Percentiles rank a stretch among this genome's conserved stretches.
These are phyloP conservation scores for Pythium insidiosum DNA, from an alignment of 352 stramenopile genomes.

Conservation along the genomic window DNA sequence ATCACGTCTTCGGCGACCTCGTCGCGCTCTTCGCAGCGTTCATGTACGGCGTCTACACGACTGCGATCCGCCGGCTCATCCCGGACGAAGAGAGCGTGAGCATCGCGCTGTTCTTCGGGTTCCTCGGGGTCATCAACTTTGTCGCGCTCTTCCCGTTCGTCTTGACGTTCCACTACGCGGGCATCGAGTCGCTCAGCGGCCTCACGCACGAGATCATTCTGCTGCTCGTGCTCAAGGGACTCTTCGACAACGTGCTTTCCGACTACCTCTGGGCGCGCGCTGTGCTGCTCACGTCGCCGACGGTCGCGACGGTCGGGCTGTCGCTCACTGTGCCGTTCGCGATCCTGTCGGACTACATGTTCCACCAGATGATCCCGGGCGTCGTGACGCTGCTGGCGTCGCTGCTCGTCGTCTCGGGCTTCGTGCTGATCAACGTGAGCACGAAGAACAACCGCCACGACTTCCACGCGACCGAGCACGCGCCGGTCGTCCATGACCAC, in stretches of 20 bases:
- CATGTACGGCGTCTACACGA: conserved; percentile 94
- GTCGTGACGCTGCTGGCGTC: conserved; percentile 55
- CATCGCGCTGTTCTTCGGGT: conserved; percentile 92
- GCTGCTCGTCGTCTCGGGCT: conserved; percentile 55
- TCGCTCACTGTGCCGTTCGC: conserved; percentile 95
- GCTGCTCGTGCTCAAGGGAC: conserved; percentile 82
- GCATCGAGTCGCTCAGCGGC: conserved; percentile 47
- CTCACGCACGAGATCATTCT: conserved; percentile 67
- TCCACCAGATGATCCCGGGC: conserved; percentile 39
- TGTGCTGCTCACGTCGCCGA: conserved; percentile 93
- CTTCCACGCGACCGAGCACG: conserved; percentile 30
- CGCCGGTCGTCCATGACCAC: conserved; percentile 12
- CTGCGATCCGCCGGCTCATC: conserved; percentile 65
- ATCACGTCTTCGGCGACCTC: conserved; percentile 50
- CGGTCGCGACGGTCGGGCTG: conserved; percentile 93
- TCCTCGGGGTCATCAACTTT: conserved; percentile 89
- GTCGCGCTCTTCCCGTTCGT: conserved; percentile 68
- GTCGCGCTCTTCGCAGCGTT: conserved; percentile 72
- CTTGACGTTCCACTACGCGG: conserved; percentile 43
- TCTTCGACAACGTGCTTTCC: conserved; percentile 93
- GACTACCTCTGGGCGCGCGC: conserved; percentile 94
- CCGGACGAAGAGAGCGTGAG: conserved; percentile 84
- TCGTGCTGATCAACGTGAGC: conserved; percentile 60
- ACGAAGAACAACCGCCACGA: conserved; percentile 60
- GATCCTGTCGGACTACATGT: conserved; percentile 85